These are phyloP conservation scores for Debaryomycetaceae sp. DNA, from an alignment of 1,139 yeast species.

Conservation along the genomic window DNA sequence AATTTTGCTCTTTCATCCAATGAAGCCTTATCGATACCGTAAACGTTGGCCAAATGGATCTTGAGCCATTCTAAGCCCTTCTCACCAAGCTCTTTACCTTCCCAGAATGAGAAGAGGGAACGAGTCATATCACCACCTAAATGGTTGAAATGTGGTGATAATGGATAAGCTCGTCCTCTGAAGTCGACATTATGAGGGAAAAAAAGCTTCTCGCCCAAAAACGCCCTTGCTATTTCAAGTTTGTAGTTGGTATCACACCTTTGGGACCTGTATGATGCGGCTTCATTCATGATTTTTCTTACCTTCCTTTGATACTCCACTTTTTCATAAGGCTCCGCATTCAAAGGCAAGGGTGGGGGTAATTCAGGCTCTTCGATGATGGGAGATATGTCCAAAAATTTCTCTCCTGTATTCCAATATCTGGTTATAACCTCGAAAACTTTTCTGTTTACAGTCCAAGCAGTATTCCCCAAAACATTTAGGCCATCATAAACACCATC, in stretches of 20 bases:
- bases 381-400: constrained; percentile 78
- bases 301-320: constrained; percentile 66
- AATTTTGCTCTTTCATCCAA: constrained; percentile 71
- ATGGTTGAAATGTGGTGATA: constrained; percentile 78
- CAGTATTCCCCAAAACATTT: constrained; percentile 81
- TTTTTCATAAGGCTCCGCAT: constrained; percentile 68
- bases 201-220: constrained; percentile 80
- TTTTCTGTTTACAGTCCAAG: constrained; percentile 86
- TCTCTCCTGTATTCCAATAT: constrained; percentile 85
- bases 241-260: constrained; percentile 94
- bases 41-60: constrained; percentile 83
- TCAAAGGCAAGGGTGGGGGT: constrained; percentile 63
- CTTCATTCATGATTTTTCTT: constrained; percentile 54
- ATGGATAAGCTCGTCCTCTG: constrained; percentile 87
- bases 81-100: constrained; percentile 74
- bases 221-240: constrained; percentile 92
- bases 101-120: constrained; percentile 83
- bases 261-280: constrained; percentile 70
- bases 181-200: constrained; percentile 94
- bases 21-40: constrained; percentile 83
- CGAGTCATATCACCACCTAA: constrained; percentile 90
- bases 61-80: constrained; percentile 84
- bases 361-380: constrained; percentile 49
- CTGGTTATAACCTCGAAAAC: constrained; percentile 67
- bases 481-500: constrained; percentile 69